A percentile compares a stretch with the other conserved stretches of the same genome.
These are phyloP conservation scores for Balansia obtecta DNA, from an alignment of 2,329 filamentous ascomycete species.

Conservation along the genomic window DNA sequence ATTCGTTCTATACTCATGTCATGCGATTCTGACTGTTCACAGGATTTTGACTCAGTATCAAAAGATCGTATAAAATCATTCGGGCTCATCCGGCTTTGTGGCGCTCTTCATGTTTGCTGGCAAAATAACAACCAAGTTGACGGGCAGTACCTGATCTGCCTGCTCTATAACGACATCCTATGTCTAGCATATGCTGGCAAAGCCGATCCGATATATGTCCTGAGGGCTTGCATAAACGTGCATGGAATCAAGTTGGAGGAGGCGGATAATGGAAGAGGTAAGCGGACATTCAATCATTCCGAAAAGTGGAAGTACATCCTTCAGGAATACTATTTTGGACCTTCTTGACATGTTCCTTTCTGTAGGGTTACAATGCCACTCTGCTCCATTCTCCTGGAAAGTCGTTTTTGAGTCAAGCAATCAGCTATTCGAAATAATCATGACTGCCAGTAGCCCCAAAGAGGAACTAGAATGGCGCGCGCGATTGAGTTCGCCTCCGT, in stretches of 20 bases:
- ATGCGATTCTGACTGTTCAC: conserved; percentile 1
- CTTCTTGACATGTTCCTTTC: not conserved
- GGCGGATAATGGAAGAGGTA: conserved; percentile 63
- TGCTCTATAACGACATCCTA: conserved; percentile 71
- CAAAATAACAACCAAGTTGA: conserved; percentile 54
- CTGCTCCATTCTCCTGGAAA: conserved; percentile 85
- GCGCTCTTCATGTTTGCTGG: conserved; percentile 73
- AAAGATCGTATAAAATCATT: conserved; percentile 63
- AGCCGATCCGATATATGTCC: conserved; percentile 54
- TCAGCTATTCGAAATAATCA: conserved; percentile 69
- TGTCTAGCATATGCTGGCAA: conserved; percentile 59
- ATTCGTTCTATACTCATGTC: too few relatives aligned
- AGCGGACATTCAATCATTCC: conserved; percentile 9
- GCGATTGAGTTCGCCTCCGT: conserved; percentile 44
- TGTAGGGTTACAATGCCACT: conserved; percentile 74
- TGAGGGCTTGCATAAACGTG: conserved; percentile 63
- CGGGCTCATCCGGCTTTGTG: conserved; percentile 71
- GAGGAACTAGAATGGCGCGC: conserved; percentile 74
- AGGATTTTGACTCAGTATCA: conserved; percentile 39
- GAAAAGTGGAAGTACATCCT: not conserved
- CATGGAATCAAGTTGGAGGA: conserved; percentile 55
- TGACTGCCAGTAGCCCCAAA: conserved; percentile 71
- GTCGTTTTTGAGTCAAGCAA: conserved; percentile 67
- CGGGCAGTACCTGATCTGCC: conserved; percentile 73
- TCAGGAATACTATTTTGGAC: not conserved